These are phyloP conservation scores for Dioscorea cayenensis DNA, from an alignment of 116 monocot species.

Conservation along the genomic window DNA sequence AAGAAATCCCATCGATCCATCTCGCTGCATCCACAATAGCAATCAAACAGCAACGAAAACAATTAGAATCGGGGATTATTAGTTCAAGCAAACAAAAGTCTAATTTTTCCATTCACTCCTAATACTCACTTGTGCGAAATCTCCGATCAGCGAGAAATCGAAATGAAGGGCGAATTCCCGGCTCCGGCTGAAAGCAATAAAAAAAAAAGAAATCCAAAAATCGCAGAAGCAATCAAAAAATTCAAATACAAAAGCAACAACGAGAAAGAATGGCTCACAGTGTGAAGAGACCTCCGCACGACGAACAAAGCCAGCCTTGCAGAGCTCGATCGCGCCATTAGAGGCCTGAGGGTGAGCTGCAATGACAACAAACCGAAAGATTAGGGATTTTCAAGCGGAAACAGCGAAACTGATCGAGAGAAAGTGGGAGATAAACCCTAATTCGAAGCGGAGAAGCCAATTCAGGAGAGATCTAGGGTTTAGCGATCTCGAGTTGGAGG, in stretches of 20 bases:
- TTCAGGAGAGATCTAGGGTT: too few species aligned
- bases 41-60: background rate
- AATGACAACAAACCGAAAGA: background rate
- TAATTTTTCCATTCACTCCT: too few species aligned
- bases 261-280: background rate
- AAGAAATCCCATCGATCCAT: background rate
- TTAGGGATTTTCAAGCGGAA: background rate
- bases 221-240: background rate
- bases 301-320: background rate
- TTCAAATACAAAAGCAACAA: background rate
- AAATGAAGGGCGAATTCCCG: background rate
- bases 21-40: background rate
- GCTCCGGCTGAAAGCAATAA: background rate
- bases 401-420: too few species aligned
- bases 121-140: background rate
- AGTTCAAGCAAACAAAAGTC: background rate
- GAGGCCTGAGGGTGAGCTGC: background rate
- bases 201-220: background rate
- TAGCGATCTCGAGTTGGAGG: too few species aligned
- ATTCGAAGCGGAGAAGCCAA: too few species aligned
- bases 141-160: background rate
- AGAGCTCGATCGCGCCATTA: background rate
- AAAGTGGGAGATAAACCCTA: background rate
- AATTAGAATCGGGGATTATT: background rate
- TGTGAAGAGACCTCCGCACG: background rate